Conservation (phyloP, 2,329 filamentous ascomycete genomes). For the Thielaviopsis populi region DNA sequence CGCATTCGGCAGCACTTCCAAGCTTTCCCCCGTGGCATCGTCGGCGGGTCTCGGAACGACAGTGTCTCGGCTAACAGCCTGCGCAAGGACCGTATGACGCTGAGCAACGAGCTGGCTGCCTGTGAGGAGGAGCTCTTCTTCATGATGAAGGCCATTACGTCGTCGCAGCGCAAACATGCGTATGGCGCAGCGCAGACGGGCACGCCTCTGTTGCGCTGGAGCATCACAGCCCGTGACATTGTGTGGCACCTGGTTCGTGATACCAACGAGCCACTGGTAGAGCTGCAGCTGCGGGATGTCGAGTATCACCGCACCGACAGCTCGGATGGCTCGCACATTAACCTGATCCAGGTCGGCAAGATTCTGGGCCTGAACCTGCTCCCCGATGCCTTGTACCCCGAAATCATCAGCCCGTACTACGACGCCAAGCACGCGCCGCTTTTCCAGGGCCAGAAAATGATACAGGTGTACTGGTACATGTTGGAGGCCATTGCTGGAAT, state of each 20-base stretch:
- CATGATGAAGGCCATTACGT: conserved; percentile 99
- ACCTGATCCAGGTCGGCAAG: conserved; percentile 74
- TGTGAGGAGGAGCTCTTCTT: conserved; percentile 98
- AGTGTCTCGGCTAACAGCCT: not conserved
- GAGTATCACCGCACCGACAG: conserved; percentile 94
- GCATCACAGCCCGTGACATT: conserved; percentile 84
- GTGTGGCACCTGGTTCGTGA: conserved; percentile 94
- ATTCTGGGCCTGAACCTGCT: conserved; percentile 82
- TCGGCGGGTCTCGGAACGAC: conserved; percentile 5
- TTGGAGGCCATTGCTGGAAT: conserved; percentile 95
- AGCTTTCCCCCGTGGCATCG: conserved; percentile 59
- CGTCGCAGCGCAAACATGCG: conserved; percentile 71
- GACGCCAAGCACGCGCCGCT: conserved; percentile 45
- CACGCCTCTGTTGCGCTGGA: conserved; percentile 75
- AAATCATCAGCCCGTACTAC: conserved; percentile 84
- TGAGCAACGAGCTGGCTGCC: conserved; percentile 75
- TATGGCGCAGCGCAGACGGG: conserved; percentile 35
- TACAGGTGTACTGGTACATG: conserved; percentile 95
- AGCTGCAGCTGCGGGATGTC: conserved; percentile 82
- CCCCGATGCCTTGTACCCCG: conserved; percentile 79
- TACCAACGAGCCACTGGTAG: conserved; percentile 71
- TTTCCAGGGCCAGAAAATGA: conserved; percentile 54
- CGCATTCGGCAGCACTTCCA: conserved; percentile 97
- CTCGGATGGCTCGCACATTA: conserved; percentile 90
- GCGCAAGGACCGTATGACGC: conserved; percentile 77